Evolutionary conservation across 441 rosid genomes (phyloP).

Genomic region (Erodium trifolium): DNA sequence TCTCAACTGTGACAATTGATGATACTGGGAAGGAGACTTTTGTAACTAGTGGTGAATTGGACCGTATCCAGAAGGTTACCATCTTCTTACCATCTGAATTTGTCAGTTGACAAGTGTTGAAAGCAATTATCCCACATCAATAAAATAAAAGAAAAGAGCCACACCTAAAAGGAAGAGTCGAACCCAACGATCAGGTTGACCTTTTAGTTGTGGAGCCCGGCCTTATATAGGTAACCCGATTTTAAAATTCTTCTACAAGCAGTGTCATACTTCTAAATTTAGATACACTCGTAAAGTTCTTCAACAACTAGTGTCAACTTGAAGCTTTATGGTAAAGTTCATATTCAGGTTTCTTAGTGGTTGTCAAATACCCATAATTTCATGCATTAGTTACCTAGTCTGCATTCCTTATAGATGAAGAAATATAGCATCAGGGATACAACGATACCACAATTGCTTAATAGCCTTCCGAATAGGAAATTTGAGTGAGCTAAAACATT

Average conservation of each 20-base stretch:
- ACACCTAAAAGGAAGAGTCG: background rate
- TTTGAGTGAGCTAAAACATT: background rate
- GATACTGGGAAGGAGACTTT: constrained; percentile 89
- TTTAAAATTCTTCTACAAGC: background rate
- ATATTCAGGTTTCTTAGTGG: background rate
- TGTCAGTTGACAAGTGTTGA: background rate
- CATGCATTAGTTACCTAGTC: background rate
- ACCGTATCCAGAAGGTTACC: constrained; percentile 69
- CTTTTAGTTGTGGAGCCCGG: background rate
- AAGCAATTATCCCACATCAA: constrained; percentile 2
- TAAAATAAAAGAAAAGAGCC: background rate
- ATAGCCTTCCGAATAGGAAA: background rate
- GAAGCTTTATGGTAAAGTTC: background rate
- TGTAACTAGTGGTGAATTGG: constrained; percentile 73
- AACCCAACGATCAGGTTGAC: background rate
- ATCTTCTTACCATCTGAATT: constrained; percentile 7
- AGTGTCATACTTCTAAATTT: constrained; percentile 4
- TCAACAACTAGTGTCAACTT: too few relatives aligned
- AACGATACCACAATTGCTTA: background rate
- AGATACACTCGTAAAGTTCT: too few relatives aligned
- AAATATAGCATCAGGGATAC: background rate
- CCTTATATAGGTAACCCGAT: background rate
- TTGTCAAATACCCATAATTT: background rate
- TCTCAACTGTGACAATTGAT: constrained; percentile 88
- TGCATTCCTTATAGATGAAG: background rate